Conservation (phyloP, 371 early-diverging fungal genomes). For the Sporodiniella umbellata region DNA sequence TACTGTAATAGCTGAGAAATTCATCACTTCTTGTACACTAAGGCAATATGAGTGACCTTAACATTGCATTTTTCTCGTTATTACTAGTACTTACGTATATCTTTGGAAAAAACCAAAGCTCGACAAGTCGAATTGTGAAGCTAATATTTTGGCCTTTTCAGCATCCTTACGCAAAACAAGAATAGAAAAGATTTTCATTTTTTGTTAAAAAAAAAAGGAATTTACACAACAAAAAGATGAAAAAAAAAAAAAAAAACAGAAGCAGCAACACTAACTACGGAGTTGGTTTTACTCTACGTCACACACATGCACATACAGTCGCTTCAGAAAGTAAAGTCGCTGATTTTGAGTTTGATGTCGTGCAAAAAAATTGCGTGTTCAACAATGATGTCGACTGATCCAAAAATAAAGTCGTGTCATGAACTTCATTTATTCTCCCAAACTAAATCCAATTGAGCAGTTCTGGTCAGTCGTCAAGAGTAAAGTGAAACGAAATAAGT, state of each 20-base stretch:
- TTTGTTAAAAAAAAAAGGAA: slow-evolving; percentile 8
- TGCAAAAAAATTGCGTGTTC: too few relatives aligned
- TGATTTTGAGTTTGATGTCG: too few relatives aligned
- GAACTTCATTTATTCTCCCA: too few relatives aligned
- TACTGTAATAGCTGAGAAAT: slow-evolving; percentile 81
- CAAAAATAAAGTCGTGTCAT: too few relatives aligned
- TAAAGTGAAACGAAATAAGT: slow-evolving; percentile 1
- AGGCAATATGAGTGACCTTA: neutral
- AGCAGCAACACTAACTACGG: too few relatives aligned
- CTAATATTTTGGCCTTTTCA: slow-evolving; percentile 50
- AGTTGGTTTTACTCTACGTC: too few relatives aligned
- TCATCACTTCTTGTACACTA: slow-evolving; percentile 89
- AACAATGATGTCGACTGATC: too few relatives aligned
- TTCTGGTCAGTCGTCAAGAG: slow-evolving; percentile 5
- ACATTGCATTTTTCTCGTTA: neutral
- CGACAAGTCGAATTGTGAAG: slow-evolving; percentile 72
- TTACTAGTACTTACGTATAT: slow-evolving; percentile 52
- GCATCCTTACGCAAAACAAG: slow-evolving; percentile 47
- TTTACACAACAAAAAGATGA: slow-evolving; percentile 2
- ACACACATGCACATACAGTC: too few relatives aligned
- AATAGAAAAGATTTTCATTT: slow-evolving; percentile 61
- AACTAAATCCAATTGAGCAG: slow-evolving; percentile 5
- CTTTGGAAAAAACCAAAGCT: slow-evolving; percentile 90
- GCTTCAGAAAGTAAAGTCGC: too few relatives aligned
- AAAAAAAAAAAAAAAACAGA: too few relatives aligned